phyloP scores from a whole-genome alignment of 495 filamentous ascomycete genomes.

The Lophiostoma macrostomum region DNA sequence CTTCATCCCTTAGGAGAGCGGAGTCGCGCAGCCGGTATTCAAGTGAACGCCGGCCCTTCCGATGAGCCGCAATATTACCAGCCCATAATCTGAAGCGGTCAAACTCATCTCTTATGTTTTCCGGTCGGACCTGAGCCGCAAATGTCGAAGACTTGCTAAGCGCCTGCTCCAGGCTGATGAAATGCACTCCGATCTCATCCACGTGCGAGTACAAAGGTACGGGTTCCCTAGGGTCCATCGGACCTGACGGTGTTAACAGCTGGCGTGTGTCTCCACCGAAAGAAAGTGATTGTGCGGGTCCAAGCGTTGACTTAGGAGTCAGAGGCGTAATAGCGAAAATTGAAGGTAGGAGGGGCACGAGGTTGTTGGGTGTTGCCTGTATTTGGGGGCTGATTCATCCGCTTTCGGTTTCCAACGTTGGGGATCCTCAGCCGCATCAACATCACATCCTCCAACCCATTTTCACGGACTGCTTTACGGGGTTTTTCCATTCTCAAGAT shows the following conservation, averaged over 20 bases:
- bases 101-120: slow-evolving; percentile 15
- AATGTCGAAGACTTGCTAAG: background rate
- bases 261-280: background rate
- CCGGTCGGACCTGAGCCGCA: slow-evolving; percentile 7
- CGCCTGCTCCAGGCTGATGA: slow-evolving; percentile 14
- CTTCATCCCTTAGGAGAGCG: slow-evolving; percentile 12
- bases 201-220: slow-evolving; percentile 1
- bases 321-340: too few relatives aligned
- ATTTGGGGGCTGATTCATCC: too few relatives aligned
- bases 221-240: background rate
- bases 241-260: background rate
- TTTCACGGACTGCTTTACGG: too few relatives aligned
- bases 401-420: too few relatives aligned
- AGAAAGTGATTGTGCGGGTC: background rate
- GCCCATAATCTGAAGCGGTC: slow-evolving; percentile 28
- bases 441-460: too few relatives aligned
- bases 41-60: slow-evolving; percentile 15
- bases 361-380: too few relatives aligned
- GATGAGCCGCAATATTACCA: slow-evolving; percentile 28
- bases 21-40: slow-evolving; percentile 27
- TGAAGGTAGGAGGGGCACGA: too few relatives aligned
- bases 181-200: background rate
- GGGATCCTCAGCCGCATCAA: too few relatives aligned
- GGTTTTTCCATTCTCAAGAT: too few relatives aligned
- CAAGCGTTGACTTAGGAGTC: too few relatives aligned